phyloP scores from a whole-genome alignment of 2,329 filamentous ascomycete species.

The Aspergillus bombycis region DNA sequence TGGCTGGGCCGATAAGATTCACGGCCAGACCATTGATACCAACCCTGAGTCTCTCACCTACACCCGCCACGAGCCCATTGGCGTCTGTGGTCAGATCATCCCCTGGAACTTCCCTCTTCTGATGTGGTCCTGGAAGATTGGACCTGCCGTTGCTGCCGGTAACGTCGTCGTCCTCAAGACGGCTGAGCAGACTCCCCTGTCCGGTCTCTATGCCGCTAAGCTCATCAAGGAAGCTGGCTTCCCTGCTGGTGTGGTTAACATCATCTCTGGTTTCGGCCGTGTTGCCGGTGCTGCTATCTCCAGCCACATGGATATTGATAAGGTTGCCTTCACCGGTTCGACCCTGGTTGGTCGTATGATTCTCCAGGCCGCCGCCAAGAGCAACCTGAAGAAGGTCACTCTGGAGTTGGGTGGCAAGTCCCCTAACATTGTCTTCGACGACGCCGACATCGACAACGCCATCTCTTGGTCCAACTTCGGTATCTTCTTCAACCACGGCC shows the following conservation, averaged over 20 bases:
- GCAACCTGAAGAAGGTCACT: conserved; percentile 68
- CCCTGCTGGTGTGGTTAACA: conserved; percentile 64
- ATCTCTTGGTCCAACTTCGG: conserved; percentile 31
- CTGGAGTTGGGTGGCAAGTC: conserved; percentile 42
- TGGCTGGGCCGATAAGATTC: conserved; percentile 94
- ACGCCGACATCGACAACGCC: conserved; percentile 31
- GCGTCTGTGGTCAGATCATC: conserved; percentile 86
- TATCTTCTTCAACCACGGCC: conserved; percentile 33
- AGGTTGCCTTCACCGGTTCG: conserved; percentile 66
- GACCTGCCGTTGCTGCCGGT: conserved; percentile 14
- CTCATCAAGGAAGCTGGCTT: conserved; percentile 64
- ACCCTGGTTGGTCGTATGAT: conserved; percentile 63
- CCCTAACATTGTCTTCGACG: conserved; percentile 31
- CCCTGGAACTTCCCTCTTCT: conserved; percentile 82
- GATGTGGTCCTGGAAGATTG: conserved; percentile 18
- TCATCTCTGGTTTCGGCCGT: conserved; percentile 75
- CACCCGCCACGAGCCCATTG: conserved; percentile 76
- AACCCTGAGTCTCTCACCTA: conserved; percentile 80
- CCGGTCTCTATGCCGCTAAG: conserved; percentile 62
- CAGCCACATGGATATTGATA: conserved; percentile 66
- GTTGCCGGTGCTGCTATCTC: conserved; percentile 71
- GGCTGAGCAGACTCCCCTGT: conserved; percentile 61
- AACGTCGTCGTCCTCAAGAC: conserved; percentile 15
- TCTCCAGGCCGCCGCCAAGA: conserved; percentile 64
- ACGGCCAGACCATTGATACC: conserved; percentile 84